Conservation (phyloP, 306 rosid species). For the Betula pendula region DNA sequence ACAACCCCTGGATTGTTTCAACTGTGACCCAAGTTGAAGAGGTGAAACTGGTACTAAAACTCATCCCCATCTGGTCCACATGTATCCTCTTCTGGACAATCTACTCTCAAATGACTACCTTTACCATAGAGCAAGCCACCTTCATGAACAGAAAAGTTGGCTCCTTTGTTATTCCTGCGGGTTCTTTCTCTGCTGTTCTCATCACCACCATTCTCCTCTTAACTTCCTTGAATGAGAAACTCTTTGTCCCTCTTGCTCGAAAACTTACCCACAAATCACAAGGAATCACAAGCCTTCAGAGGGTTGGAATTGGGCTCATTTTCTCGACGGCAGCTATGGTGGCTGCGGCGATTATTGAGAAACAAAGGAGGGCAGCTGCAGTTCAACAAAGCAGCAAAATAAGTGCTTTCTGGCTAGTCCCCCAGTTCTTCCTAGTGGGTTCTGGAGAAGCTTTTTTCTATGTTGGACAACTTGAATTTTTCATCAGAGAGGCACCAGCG, state of each 20-base stretch:
- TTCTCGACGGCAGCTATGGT: constrained; percentile 73
- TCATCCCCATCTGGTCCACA: constrained; percentile 91
- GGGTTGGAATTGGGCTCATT: constrained; percentile 77
- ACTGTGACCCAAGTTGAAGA: constrained; percentile 84
- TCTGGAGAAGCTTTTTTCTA: constrained; percentile 93
- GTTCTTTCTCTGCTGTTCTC: constrained; percentile 74
- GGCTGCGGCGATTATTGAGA: constrained; percentile 69
- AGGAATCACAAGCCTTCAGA: constrained; percentile 92
- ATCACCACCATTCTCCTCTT: constrained; percentile 71
- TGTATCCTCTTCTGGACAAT: constrained; percentile 94
- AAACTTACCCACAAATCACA: constrained; percentile 67
- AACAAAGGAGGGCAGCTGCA: constrained; percentile 46
- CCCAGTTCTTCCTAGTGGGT: constrained; percentile 83
- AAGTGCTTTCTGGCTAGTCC: constrained; percentile 95
- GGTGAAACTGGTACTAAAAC: constrained; percentile 82
- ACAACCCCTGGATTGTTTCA: constrained; percentile 65
- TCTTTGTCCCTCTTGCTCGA: constrained; percentile 69
- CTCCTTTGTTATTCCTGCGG: constrained; percentile 58
- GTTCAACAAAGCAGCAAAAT: constrained; percentile 28
- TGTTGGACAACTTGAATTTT: constrained; percentile 95
- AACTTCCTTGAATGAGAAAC: constrained; percentile 80
- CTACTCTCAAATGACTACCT: constrained; percentile 91
- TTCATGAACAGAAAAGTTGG: constrained; percentile 76
- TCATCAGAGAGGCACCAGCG: constrained; percentile 94
- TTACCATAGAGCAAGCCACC: constrained; percentile 96